phyloP scores from a whole-genome alignment of 352 stramenopile genomes.

The Pythium monospermum region DNA sequence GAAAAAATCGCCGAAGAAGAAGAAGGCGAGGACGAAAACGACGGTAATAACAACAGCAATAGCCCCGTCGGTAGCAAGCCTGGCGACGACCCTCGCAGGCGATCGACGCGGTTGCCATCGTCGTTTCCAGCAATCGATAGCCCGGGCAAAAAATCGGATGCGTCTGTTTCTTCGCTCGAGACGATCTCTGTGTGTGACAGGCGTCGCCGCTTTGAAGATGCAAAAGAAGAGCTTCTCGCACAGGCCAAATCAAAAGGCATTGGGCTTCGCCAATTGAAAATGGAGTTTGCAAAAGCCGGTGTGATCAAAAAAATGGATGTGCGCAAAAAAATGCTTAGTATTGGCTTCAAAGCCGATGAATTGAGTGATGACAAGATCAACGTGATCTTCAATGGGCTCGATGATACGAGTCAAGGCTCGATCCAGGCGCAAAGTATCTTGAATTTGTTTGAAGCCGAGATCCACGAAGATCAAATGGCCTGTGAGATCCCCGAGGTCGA shows the following conservation, averaged over 20 bases:
- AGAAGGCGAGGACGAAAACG: constrained; percentile 52
- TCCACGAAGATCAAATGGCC: constrained; percentile 69
- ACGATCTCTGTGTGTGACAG: constrained; percentile 35
- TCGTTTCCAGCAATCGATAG: constrained; percentile 8
- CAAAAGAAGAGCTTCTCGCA: constrained; percentile 62
- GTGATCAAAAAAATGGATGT: constrained; percentile 51
- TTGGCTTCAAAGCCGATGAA: constrained; percentile 67
- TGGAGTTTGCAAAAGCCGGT: constrained; percentile 55
- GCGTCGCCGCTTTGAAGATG: constrained; percentile 57
- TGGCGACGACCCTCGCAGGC: too few relatives aligned
- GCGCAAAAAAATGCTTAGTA: constrained; percentile 45
- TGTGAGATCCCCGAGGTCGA: constrained; percentile 72
- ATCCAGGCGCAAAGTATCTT: constrained; percentile 50
- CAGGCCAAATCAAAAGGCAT: constrained; percentile 63
- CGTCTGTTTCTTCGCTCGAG: constrained; percentile 26
- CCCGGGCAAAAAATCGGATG: constrained; percentile 30
- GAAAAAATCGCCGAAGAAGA: constrained; percentile 79
- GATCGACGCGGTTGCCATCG: not conserved
- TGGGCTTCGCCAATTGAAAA: constrained; percentile 54
- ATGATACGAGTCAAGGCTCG: constrained; percentile 30
- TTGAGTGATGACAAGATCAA: constrained; percentile 71
- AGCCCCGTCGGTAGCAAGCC: too few relatives aligned
- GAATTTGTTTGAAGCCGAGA: constrained; percentile 60
- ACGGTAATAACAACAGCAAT: not conserved
- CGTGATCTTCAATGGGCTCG: constrained; percentile 49